A percentile compares a stretch with the other conserved stretches of the same genome.
Conservation (phyloP, 2,329 filamentous ascomycete genomes). For the Decorospora gaudefroyi region DNA sequence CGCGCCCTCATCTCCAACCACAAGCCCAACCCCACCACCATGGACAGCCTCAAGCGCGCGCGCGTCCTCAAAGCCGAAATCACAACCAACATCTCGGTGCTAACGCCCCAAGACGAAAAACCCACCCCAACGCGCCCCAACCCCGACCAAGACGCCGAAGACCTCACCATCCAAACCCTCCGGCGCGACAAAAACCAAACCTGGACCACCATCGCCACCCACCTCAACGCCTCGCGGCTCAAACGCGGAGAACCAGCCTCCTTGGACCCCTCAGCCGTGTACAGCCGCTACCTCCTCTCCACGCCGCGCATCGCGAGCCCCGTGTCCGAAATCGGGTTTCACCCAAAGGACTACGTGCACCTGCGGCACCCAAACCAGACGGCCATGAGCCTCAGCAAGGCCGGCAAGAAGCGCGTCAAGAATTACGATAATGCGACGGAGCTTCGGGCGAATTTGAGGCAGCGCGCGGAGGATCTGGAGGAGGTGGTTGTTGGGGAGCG, state of each 20-base stretch:
- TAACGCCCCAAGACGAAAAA: conserved; percentile 9
- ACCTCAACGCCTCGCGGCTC: conserved; percentile 33
- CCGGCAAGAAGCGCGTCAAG: conserved; percentile 31
- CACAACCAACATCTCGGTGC: conserved; percentile 17
- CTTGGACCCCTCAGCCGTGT: conserved; percentile 41
- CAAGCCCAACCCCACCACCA: not conserved
- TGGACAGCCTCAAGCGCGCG: conserved; percentile 24
- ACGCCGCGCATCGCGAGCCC: conserved; percentile 29
- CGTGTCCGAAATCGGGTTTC: conserved; percentile 35
- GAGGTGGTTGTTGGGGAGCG: too few species aligned
- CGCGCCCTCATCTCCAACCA: not conserved
- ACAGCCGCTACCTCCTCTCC: conserved; percentile 46
- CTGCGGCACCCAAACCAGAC: conserved; percentile 28
- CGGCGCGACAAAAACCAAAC: conserved; percentile 29
- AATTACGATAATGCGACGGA: conserved; percentile 28
- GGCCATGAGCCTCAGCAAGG: conserved; percentile 12
- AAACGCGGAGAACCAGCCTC: conserved; percentile 18
- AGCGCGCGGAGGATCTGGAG: conserved; percentile 10
- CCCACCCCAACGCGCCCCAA: not conserved
- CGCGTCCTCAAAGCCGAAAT: conserved; percentile 24
- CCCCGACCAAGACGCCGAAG: conserved; percentile 36
- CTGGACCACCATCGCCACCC: conserved; percentile 37
- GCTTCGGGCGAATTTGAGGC: conserved; percentile 30
- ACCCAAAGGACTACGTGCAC: conserved; percentile 43
- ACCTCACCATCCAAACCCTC: conserved; percentile 40